These are phyloP conservation scores for Stentor coeruleus DNA, from an alignment of 73 alveolate species.

Conservation along the genomic window DNA sequence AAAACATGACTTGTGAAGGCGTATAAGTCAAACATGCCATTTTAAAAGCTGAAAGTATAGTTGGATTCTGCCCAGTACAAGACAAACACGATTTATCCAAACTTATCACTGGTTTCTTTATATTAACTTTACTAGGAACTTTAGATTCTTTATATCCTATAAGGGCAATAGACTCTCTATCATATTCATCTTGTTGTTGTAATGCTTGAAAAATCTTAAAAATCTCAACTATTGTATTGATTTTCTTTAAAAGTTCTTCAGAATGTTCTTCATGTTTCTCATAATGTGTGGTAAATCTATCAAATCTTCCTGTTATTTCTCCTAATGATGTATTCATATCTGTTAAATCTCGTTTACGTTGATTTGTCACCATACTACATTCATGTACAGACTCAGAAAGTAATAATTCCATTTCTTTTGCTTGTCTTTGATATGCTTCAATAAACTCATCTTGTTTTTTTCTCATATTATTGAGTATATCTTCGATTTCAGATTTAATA, in stretches of 20 bases:
- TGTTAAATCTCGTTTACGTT: background rate
- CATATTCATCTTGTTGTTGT: background rate
- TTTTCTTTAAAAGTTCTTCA: background rate
- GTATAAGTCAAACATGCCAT: conserved; percentile 60
- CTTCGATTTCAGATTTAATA: background rate
- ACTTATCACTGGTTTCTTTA: background rate
- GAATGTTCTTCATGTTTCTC: background rate
- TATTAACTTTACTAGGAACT: background rate
- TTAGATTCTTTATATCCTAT: background rate
- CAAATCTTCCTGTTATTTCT: background rate
- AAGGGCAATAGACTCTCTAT: background rate
- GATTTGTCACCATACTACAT: background rate
- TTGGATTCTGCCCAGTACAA: conserved; percentile 48
- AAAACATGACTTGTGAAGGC: conserved; percentile 27
- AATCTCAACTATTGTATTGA: background rate
- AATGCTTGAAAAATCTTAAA: background rate
- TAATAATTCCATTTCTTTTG: background rate
- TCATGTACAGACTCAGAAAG: background rate
- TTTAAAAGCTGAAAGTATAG: conserved; percentile 38
- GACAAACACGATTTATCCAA: conserved; percentile 55
- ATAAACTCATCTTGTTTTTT: background rate
- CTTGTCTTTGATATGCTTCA: background rate
- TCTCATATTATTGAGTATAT: no score
- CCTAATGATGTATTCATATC: background rate
- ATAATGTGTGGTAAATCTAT: background rate